phyloP scores from a whole-genome alignment of 805 yeast species.

The Kuraishia molischiana region DNA sequence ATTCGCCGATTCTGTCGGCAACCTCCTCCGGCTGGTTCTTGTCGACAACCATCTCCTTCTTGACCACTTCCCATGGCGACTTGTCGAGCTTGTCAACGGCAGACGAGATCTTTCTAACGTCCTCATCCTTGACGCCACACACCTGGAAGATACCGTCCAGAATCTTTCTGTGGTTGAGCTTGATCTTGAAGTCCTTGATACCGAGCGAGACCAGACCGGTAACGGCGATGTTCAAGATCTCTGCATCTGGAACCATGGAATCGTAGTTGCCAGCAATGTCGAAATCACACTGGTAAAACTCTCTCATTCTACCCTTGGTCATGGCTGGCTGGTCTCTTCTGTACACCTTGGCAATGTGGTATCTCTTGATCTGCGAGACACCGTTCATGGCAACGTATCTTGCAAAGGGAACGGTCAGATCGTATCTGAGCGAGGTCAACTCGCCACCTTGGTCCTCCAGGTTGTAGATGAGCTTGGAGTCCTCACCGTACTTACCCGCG shows the following conservation, averaged over 20 bases:
- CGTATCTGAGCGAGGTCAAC: conserved; percentile 88
- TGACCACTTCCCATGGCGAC: conserved; percentile 90
- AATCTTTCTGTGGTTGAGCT: conserved; percentile 90
- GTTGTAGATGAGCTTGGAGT: conserved; percentile 91
- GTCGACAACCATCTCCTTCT: conserved; percentile 84
- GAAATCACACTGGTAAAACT: conserved; percentile 97
- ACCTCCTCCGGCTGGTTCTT: conserved; percentile 86
- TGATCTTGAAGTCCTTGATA: conserved; percentile 80
- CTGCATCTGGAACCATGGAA: conserved; percentile 94
- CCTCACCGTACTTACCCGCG: conserved; percentile 98
- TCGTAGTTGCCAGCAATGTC: conserved; percentile 94
- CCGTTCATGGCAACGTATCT: conserved; percentile 95
- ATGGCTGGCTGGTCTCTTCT: conserved; percentile 99
- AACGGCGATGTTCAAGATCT: conserved; percentile 67
- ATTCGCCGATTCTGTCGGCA: conserved; percentile 89
- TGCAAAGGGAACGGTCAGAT: conserved; percentile 97
- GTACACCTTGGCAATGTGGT: conserved; percentile 96
- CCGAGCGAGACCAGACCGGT: conserved; percentile 83
- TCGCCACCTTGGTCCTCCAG: conserved; percentile 99
- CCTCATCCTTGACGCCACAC: conserved; percentile 91
- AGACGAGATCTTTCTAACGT: conserved; percentile 84
- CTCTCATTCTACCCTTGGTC: conserved; percentile 99
- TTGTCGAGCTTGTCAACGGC: conserved; percentile 97
- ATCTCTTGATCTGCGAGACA: conserved; percentile 81
- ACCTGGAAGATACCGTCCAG: conserved; percentile 93